phyloP scores from a whole-genome alignment of 805 yeast species.

The Metschnikowia henanensis region DNA sequence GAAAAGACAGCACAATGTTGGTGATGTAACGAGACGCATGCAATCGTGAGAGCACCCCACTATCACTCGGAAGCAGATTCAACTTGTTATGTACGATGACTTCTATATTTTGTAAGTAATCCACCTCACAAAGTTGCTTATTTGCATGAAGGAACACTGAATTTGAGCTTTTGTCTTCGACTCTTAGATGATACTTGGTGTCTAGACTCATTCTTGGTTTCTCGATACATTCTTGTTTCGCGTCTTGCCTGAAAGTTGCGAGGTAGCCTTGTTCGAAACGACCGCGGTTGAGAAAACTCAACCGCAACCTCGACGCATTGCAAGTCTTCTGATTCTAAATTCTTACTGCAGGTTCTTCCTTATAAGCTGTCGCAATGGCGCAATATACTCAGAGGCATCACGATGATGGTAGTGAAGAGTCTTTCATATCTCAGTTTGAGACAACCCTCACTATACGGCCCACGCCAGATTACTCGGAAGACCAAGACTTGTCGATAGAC shows the following conservation, averaged over 20 bases:
- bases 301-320: not conserved
- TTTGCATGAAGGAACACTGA: no score
- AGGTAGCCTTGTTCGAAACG: no score
- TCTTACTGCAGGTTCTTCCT: not conserved
- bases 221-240: no score
- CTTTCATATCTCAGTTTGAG: slow-evolving; percentile 38
- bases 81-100: no score
- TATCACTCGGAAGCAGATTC: no score
- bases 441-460: slow-evolving; percentile 44
- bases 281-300: not conserved
- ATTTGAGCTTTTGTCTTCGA: no score
- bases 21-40: slow-evolving; percentile 26
- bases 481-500: slow-evolving; percentile 40
- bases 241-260: no score
- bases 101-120: no score
- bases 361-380: slow-evolving; percentile 6
- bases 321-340: not conserved
- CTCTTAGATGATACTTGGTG: no score
- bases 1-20: slow-evolving; percentile 60
- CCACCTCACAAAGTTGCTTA: no score
- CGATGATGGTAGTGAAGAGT: slow-evolving; percentile 19
- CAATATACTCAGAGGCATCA: slow-evolving; percentile 6
- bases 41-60: not conserved
- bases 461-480: slow-evolving; percentile 32
- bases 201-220: no score